Evolutionary conservation across 768 basidiomycete genomes (phyloP), one percentile per base, ranked within the genome.

Genomic region (Leucogyrophana mollusca): DNA sequence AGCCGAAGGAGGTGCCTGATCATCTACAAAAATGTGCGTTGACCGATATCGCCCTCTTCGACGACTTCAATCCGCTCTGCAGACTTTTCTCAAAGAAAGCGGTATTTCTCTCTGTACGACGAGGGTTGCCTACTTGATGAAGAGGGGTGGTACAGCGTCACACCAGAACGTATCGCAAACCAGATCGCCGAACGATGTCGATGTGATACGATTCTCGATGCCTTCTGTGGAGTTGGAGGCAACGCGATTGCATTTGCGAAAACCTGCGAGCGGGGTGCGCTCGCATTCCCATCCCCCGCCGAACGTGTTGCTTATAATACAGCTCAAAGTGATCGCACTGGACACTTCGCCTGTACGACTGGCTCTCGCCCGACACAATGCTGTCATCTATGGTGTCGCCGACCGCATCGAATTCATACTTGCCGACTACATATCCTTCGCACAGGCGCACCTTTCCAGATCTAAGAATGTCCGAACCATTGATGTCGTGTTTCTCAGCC

Each of bases 91-190:
- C 95, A 98, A 63, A 76, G 95, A 24, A 75, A 80, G 44, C 81
- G 91, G 1, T 84, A 81, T 53, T 93, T 98, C 62, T 87, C 87
- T 1, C 68, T 81, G 23, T 94, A 92, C 55, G 78, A 83, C 20
- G 65, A 82, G 14, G 93, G 94, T 1, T 91, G 93, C 60, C 73
- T 96, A 2, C 71, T 98, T 9, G 96, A 98, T 53, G 82, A 89
- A 54, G 92, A 95, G 62, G 95, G 95, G n/a, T 97, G 94, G 95
- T 98, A 88, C 67, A 93, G 89, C 51, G 86, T 98, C 48, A 99
- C 96, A 0, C 95, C 96, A 0, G 94, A 98, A 58, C 76, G 76
- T 32, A 82, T 99, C n/a, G 96, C 94, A 7, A 67, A 80, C 49
- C 94, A 92, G 62, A 97, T 97, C 36, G 95, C 96, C 0, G 88